phyloP scores from a whole-genome alignment of 345 rosid genomes.

The Ceriops zippeliana region DNA sequence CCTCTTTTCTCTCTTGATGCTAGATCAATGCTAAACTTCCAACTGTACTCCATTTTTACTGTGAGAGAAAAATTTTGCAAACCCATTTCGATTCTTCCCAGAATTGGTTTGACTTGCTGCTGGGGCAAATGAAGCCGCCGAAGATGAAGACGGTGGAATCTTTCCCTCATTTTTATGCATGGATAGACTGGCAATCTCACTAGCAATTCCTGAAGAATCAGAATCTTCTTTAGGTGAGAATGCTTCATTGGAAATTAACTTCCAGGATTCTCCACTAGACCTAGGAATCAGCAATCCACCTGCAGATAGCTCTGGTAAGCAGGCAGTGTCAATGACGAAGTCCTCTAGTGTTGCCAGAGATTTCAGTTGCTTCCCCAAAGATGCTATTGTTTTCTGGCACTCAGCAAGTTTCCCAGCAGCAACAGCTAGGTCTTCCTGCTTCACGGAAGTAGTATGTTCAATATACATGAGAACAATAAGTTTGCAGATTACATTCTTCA shows the following conservation, averaged over 20 bases:
- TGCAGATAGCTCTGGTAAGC: slow-evolving; percentile 42
- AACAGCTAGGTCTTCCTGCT: slow-evolving; percentile 72
- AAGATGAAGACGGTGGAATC: slow-evolving; percentile 34
- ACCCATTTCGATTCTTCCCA: slow-evolving; percentile 83
- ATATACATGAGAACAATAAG: background rate
- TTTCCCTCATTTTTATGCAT: slow-evolving; percentile 30
- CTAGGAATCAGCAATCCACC: slow-evolving; percentile 29
- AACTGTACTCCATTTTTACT: slow-evolving; percentile 88
- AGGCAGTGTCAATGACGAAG: slow-evolving; percentile 71
- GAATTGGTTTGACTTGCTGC: slow-evolving; percentile 46
- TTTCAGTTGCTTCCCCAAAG: slow-evolving; percentile 75
- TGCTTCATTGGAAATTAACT: slow-evolving; percentile 45
- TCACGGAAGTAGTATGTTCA: slow-evolving; percentile 4
- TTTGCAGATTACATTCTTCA: too few relatives aligned
- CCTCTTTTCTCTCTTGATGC: background rate
- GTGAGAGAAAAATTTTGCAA: slow-evolving; percentile 78
- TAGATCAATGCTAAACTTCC: slow-evolving; percentile 44
- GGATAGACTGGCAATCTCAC: slow-evolving; percentile 23
- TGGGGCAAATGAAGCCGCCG: slow-evolving; percentile 39
- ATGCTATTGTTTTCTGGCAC: slow-evolving; percentile 91
- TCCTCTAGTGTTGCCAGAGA: slow-evolving; percentile 95
- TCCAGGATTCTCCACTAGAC: slow-evolving; percentile 52
- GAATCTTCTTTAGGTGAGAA: slow-evolving; percentile 42
- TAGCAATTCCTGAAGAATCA: slow-evolving; percentile 24
- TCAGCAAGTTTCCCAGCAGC: slow-evolving; percentile 87